phyloP scores from a whole-genome alignment of 495 filamentous ascomycete genomes.

The Penicillium lividum region DNA sequence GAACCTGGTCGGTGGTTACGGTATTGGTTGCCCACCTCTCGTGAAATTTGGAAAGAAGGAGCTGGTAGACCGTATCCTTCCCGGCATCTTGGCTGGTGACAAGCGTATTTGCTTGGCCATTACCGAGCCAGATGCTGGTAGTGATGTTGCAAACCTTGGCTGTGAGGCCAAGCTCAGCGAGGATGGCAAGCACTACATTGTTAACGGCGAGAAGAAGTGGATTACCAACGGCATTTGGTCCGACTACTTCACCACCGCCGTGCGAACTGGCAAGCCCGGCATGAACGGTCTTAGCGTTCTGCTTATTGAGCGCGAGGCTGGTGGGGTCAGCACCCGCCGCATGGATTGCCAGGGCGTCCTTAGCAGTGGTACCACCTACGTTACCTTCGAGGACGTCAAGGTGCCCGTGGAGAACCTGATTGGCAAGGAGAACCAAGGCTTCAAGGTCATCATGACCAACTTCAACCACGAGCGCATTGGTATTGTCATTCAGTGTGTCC shows the following conservation, averaged over 20 bases:
- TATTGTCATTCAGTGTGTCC: conserved; percentile 95
- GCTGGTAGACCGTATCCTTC: conserved; percentile 79
- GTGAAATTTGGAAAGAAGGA: conserved; percentile 90
- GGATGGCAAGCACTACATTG: conserved; percentile 98
- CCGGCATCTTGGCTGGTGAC: conserved; percentile 84
- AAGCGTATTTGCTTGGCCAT: conserved; percentile 94
- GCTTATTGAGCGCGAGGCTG: conserved; percentile 77
- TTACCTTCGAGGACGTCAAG: conserved; percentile 98
- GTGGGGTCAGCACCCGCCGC: conserved; percentile 84
- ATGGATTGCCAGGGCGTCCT: conserved; percentile 99
- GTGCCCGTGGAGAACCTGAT: conserved; percentile 97
- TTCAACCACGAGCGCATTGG: conserved; percentile 99
- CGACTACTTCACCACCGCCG: conserved; percentile 97
- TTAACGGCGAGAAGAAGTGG: conserved; percentile 99
- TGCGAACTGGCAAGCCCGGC: conserved; percentile 80
- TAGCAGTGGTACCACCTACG: conserved; percentile 91
- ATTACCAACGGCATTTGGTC: conserved; percentile 97
- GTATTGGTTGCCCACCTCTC: conserved; percentile 88
- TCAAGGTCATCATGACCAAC: conserved; percentile 98
- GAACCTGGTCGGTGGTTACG: conserved; percentile 94
- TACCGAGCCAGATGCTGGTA: conserved; percentile 78
- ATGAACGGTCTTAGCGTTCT: conserved; percentile 92
- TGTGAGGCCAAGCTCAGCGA: conserved; percentile 91
- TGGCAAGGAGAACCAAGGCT: conserved; percentile 98
- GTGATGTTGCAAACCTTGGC: conserved; percentile 90